Percentiles rank a stretch among this genome's conserved stretches.
phyloP scores from a whole-genome alignment of 768 basidiomycete genomes.

The Leccinum subgranulosum region DNA sequence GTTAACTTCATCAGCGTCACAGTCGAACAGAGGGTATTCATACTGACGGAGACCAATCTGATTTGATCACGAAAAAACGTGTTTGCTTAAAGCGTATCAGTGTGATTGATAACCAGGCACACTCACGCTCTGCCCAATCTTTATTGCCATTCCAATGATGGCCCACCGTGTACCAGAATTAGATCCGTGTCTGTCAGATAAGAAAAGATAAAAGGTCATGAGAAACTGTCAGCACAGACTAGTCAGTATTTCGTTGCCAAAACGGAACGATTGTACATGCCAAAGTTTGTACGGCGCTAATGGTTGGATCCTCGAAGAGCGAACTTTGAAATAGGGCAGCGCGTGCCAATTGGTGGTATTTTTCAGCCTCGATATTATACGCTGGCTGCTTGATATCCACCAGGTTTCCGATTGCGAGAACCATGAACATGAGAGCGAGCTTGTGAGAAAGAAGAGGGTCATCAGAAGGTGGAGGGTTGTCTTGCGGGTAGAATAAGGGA shows the following conservation, averaged over 20 bases:
- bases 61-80: conserved; percentile 8
- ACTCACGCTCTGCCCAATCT: conserved; percentile 68
- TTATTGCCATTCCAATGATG: conserved; percentile 67
- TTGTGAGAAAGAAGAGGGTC: conserved; percentile 57
- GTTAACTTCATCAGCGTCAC: conserved; percentile 8
- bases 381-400: conserved; percentile 55
- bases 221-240: conserved; percentile 43
- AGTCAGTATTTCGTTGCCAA: conserved; percentile 30
- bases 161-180: conserved; percentile 64
- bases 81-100: not conserved
- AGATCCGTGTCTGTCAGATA: conserved; percentile 65
- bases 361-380: conserved; percentile 66
- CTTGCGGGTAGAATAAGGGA: conserved; percentile 51
- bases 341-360: conserved; percentile 64
- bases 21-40: not conserved
- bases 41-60: conserved; percentile 70
- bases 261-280: conserved; percentile 35
- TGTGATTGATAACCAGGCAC: conserved; percentile 13
- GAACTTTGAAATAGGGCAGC: conserved; percentile 62
- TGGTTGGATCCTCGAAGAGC: conserved; percentile 65
- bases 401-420: conserved; percentile 62
- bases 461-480: conserved; percentile 41
- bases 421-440: conserved; percentile 61
- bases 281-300: conserved; percentile 64
- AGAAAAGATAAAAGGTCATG: conserved; percentile 69